These are phyloP conservation scores for Neocatenulostroma microsporum DNA, from an alignment of 2,329 filamentous ascomycete genomes.

Conservation along the genomic window DNA sequence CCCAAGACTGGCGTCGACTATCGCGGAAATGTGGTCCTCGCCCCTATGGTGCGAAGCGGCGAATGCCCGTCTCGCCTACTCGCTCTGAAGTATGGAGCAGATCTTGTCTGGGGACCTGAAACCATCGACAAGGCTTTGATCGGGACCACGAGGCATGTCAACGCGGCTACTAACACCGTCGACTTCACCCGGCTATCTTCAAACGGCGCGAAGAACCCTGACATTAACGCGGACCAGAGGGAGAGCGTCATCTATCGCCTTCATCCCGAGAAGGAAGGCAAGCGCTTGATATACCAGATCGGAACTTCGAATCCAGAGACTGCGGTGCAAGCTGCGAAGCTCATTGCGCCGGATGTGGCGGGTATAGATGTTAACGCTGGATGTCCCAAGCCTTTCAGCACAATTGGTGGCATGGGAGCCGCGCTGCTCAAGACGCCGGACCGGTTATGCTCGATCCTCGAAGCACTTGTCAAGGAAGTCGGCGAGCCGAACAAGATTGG, in stretches of 20 bases:
- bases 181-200: constrained; percentile 76
- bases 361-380: constrained; percentile 97
- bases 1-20: constrained; percentile 87
- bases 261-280: constrained; percentile 67
- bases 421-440: constrained; percentile 81
- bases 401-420: constrained; percentile 88
- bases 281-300: constrained; percentile 79
- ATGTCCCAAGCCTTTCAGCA: constrained; percentile 97
- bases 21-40: constrained; percentile 84
- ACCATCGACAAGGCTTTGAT: constrained; percentile 90
- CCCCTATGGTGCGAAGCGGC: constrained; percentile 85
- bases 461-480: constrained; percentile 71
- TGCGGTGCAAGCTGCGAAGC: constrained; percentile 73
- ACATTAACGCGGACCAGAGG: constrained; percentile 41
- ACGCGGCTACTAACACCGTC: constrained; percentile 67
- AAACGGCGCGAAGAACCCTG: constrained; percentile 56
- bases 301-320: constrained; percentile 76
- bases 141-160: constrained; percentile 69
- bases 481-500: constrained; percentile 73
- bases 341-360: constrained; percentile 79
- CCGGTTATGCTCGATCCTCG: constrained; percentile 71
- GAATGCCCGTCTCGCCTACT: constrained; percentile 84
- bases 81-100: constrained; percentile 88
- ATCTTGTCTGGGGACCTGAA: constrained; percentile 96
- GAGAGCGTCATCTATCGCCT: constrained; percentile 74